Conservation (phyloP, 208 protist species). For the Entamoeba moshkovskii region DNA sequence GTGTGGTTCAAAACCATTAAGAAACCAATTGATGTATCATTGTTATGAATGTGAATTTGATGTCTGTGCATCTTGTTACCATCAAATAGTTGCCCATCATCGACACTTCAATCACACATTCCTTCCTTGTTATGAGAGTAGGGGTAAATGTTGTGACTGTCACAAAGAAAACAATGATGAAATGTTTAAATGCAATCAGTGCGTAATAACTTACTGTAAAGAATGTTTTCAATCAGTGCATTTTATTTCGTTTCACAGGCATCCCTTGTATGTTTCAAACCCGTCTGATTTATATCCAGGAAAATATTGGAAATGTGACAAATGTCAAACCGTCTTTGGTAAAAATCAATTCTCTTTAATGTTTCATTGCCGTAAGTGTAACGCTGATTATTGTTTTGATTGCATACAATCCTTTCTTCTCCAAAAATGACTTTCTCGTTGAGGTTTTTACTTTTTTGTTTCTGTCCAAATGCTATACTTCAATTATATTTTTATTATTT, state of each 20-base stretch:
- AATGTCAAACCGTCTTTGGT: neutral
- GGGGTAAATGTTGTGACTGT: neutral
- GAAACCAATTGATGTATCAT: neutral
- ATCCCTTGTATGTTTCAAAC: neutral
- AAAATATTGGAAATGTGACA: neutral
- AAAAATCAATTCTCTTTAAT: neutral
- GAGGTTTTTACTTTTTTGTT: too few relatives aligned
- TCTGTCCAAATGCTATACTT: too few relatives aligned
- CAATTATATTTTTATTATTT: too few relatives aligned
- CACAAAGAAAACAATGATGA: neutral
- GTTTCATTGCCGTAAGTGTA: neutral
- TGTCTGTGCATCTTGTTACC: neutral
- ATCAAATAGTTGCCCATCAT: neutral
- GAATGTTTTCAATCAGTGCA: neutral
- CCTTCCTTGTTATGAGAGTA: neutral
- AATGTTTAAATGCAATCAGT: neutral
- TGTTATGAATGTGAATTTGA: neutral
- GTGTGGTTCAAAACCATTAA: neutral
- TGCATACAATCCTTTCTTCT: too few relatives aligned
- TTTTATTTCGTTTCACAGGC: neutral
- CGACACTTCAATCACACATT: neutral
- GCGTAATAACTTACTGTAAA: neutral
- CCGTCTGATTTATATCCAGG: neutral
- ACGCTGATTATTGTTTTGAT: neutral
- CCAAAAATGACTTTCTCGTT: too few relatives aligned